Percentiles rank a stretch among this genome's conserved stretches.
phyloP scores from a whole-genome alignment of 116 monocot genomes.

The Posidonia oceanica region DNA sequence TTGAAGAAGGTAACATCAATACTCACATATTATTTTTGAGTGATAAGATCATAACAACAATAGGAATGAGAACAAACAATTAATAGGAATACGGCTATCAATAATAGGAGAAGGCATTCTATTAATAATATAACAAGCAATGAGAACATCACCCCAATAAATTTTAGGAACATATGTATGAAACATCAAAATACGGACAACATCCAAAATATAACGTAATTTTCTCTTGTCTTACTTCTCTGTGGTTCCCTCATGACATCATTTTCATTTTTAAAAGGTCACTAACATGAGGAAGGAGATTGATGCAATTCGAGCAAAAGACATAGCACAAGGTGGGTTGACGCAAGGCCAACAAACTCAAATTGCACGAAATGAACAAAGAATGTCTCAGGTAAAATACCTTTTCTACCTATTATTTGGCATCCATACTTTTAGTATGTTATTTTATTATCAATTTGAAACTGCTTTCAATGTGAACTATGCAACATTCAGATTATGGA shows the following conservation, averaged over 20 bases:
- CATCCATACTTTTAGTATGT: neutral
- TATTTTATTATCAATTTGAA: neutral
- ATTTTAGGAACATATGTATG: too few relatives aligned
- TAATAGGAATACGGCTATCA: too few relatives aligned
- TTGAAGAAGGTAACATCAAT: too few relatives aligned
- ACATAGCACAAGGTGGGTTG: conserved; percentile 93
- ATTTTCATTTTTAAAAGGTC: conserved; percentile 30
- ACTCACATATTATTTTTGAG: too few relatives aligned
- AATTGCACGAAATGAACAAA: conserved; percentile 96
- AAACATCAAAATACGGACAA: too few relatives aligned
- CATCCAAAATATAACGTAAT: neutral
- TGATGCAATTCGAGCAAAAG: conserved; percentile 87
- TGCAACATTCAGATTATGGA: conserved; percentile 67
- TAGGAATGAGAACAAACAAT: too few relatives aligned
- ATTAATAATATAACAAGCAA: too few relatives aligned
- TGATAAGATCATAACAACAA: too few relatives aligned
- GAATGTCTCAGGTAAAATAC: conserved; percentile 59
- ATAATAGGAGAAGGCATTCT: too few relatives aligned
- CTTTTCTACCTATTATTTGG: neutral
- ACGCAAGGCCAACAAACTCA: conserved; percentile 99
- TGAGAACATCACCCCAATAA: too few relatives aligned
- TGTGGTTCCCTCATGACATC: neutral
- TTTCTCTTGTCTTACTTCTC: neutral
- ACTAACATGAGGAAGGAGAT: conserved; percentile 96
- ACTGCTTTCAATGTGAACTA: conserved; percentile 1